Percentiles rank a stretch among this genome's conserved stretches.
Evolutionary conservation across 2,329 filamentous ascomycete genomes (phyloP).

Genomic region (Fusarium pilosicola): DNA sequence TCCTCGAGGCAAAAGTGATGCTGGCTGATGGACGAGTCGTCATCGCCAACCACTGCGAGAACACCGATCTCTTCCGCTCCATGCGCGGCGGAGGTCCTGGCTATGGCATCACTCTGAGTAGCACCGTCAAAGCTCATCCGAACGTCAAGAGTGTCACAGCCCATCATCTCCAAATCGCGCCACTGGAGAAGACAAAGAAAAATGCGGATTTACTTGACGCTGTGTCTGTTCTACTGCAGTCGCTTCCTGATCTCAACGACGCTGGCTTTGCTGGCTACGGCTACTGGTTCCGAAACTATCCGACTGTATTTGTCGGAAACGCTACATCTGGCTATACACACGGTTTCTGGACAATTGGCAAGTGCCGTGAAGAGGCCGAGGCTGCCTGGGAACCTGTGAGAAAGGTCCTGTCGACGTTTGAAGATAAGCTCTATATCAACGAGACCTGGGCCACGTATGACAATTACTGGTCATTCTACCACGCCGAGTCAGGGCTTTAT

Average conservation of each 20-base stretch:
- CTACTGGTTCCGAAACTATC: constrained; percentile 30
- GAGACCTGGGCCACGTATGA: constrained; percentile 26
- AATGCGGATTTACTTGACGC: constrained; percentile 17
- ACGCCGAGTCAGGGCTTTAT: constrained; percentile 13
- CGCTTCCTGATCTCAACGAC: constrained; percentile 27
- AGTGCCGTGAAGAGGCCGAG: constrained; percentile 5
- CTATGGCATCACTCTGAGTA: constrained; percentile 21
- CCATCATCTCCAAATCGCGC: constrained; percentile 10
- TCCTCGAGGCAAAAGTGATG: constrained; percentile 29
- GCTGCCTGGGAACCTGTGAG: constrained; percentile 9
- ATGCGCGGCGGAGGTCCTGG: constrained; percentile 28
- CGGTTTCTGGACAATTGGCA: constrained; percentile 19
- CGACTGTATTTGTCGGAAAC: constrained; percentile 9
- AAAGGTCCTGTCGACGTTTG: neutral
- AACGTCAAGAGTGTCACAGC: constrained; percentile 17
- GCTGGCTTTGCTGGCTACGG: constrained; percentile 30
- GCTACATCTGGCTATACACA: constrained; percentile 26
- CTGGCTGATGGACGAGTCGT: constrained; percentile 13
- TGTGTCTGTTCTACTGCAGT: neutral
- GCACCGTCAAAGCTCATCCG: constrained; percentile 25
- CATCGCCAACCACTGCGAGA: constrained; percentile 21
- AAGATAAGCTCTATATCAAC: constrained; percentile 23
- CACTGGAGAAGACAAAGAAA: constrained; percentile 17
- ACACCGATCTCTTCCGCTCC: constrained; percentile 23
- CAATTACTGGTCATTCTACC: constrained; percentile 29